Base-by-base conservation (phyloP, 106 monocot species). In the Gastrodia elata region DNA sequence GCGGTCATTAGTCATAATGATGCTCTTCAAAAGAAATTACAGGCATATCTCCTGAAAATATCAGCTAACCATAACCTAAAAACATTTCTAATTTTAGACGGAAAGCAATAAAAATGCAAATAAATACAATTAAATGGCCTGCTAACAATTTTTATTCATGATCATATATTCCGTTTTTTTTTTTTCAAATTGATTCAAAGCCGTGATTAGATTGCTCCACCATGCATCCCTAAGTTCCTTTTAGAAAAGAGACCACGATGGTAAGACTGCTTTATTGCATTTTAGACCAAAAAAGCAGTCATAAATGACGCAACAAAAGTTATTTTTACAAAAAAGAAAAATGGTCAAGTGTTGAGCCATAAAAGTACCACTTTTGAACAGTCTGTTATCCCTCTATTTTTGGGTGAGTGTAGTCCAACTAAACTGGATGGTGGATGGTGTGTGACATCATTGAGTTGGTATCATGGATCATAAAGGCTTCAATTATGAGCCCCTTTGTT, bases 251-350 rank as follows among this genome's bases (percentile, higher is more conserved):
- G n/a, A 52, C 3, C 52, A n/a, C 52, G 22, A 52, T 52, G 52
- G 22, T 24, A 52, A 52, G 52, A 52, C 52, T 22, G 20, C 52
- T 52, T 52, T 52, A 52, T 52, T 52, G 52, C 52, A 52, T 52
- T 52, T 52, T 52, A 22, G 52, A 52, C 52, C 52, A 52, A 42
- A 5, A 52, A 52, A 52, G 52, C 52, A 52, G 52, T 52, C 52
- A 18, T n/a, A 52, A 52, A 52, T 52, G 52, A 52, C 52, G 22
- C 0, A 0, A 4, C 1, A 5, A 18, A 48, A 48, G 20, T 48
- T 48, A 16, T 2, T 7, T 44, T 52, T 6, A 52, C 18, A n/a
- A 52, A 52, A 20, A n/a, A 22, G 20, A 52, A n/a, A 52, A 52
- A 20, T 52, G 6, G 20, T 52, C 52, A 52, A 52, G 52, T 22